Evolutionary conservation across 345 rosid genomes (phyloP), one percentile per base, ranked within the genome.

Genomic region (Citrus medica): DNA sequence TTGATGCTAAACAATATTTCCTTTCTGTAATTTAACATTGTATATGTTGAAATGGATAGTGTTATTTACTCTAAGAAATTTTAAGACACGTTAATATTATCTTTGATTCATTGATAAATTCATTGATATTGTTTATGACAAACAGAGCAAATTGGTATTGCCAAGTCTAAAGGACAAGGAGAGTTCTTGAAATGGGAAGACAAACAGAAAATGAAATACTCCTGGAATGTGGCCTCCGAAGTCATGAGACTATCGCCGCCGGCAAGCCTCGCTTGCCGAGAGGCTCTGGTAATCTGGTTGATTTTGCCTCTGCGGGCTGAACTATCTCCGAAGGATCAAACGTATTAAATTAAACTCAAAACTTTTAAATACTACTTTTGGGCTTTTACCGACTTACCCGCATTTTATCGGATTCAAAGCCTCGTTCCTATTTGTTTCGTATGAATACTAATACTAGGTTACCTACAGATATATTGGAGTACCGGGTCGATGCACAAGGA

Each of bases 111-210:
- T 42, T 12, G 51, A 12, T 42, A 42, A 42, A 12, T 3, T 42
- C 51, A 42, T 42, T 42, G 51, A 42, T 42, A 3, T 25, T 28
- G 30, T 25, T 8, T 48, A n/a, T 32, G 4, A 64, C 24, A n/a
- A 24, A 69, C 22, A 75, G 78, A 75, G 56, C 71, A 65, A 30
- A 64, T 65, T 56, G 51, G 53, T 3, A 51, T 65, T 32, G 58
- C 38, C 4, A 33, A 66, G 19, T 53, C 71, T 8, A 51, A 65
- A 51, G n/a, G 9, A 66, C 32, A 24, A 28, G 32, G 71, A 2
- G 71, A 76, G 51, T 30, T 76, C 32, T n/a, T 76, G 53, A 65
- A 64, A 9, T 76, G 78, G 78, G 63, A 64, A 10, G 21, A 76
- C 28, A 37, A 21, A 9, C 28, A 75, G n/a, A 6, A 75, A 25